phyloP scores from a whole-genome alignment of 23 red algal species.

The Chondrus crispus region DNA sequence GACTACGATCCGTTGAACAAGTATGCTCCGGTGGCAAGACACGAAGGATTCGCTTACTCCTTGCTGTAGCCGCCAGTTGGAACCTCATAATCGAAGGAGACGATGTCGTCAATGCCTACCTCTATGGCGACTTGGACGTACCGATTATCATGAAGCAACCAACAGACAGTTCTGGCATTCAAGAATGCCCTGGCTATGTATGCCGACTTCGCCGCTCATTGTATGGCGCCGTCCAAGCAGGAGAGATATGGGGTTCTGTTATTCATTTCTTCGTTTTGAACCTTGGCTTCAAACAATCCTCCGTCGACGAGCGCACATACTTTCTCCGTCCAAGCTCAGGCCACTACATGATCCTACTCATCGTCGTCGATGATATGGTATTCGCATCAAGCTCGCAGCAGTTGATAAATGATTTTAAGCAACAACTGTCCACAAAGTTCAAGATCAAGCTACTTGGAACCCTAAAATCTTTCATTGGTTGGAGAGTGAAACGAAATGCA shows the following conservation, averaged over 20 bases:
- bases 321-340: neutral
- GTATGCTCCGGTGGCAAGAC: neutral
- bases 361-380: neutral
- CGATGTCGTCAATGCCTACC: neutral
- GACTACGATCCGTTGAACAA: neutral
- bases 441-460: neutral
- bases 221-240: neutral
- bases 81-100: neutral
- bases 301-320: neutral
- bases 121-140: conserved; percentile 1
- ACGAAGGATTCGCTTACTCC: neutral
- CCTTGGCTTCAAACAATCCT: conserved; percentile 5
- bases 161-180: neutral
- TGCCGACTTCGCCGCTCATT: neutral
- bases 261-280: neutral
- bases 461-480: neutral
- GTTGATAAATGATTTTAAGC: neutral
- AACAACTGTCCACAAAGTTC: neutral
- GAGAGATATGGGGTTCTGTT: neutral
- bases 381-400: neutral
- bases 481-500: neutral
- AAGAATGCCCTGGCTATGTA: neutral
- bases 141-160: neutral
- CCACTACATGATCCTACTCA: neutral
- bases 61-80: neutral